These are phyloP conservation scores for Talaromyces verruculosus DNA, from an alignment of 2,329 filamentous ascomycete genomes.

Conservation along the genomic window DNA sequence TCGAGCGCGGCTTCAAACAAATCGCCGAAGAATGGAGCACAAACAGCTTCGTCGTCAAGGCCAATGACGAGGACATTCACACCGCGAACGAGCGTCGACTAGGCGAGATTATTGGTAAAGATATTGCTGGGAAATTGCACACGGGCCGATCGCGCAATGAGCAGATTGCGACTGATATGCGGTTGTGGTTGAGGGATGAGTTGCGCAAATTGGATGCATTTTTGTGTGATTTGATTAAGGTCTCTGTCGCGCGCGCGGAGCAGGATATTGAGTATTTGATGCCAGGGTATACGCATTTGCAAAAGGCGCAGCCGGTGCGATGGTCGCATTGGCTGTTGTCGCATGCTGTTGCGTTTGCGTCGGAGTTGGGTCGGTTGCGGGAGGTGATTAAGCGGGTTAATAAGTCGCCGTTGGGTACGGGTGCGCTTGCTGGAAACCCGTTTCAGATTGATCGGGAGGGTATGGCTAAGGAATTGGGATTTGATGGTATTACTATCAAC, in stretches of 20 bases:
- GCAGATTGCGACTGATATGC: conserved; percentile 87
- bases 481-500: conserved; percentile 73
- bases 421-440: conserved; percentile 76
- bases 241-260: conserved; percentile 69
- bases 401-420: conserved; percentile 66
- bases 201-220: conserved; percentile 67
- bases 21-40: conserved; percentile 50
- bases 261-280: conserved; percentile 74
- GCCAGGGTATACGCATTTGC: conserved; percentile 86
- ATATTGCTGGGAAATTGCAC: conserved; percentile 84
- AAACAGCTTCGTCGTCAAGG: conserved; percentile 38
- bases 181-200: conserved; percentile 79
- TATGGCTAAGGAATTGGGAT: conserved; percentile 78
- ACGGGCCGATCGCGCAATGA: conserved; percentile 86
- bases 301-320: conserved; percentile 76
- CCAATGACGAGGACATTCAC: conserved; percentile 61
- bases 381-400: conserved; percentile 75
- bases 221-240: conserved; percentile 67
- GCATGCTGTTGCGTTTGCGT: conserved; percentile 68
- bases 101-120: conserved; percentile 82
- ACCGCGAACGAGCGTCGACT: conserved; percentile 71
- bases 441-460: conserved; percentile 78
- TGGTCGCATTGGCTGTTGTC: conserved; percentile 82
- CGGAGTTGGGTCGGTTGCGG: conserved; percentile 74
- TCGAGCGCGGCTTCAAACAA: conserved; percentile 68